These are phyloP conservation scores for Didymella sp. DNA, from an alignment of 2,329 filamentous ascomycete species.

Conservation along the genomic window DNA sequence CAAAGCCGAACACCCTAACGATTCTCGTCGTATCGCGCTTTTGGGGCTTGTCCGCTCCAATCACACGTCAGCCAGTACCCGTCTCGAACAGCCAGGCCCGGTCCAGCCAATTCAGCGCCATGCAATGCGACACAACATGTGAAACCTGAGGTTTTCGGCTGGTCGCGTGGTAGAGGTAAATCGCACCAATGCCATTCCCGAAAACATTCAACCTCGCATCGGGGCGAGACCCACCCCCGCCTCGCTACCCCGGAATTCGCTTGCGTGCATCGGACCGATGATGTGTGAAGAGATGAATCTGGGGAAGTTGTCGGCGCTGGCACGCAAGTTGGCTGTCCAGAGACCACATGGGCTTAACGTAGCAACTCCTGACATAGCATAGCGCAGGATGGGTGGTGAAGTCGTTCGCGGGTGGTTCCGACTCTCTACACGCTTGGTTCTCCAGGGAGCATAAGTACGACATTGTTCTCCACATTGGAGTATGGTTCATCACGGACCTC, in stretches of 20 bases:
- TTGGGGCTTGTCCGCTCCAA: slow-evolving; percentile 1
- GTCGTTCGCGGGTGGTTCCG: not conserved
- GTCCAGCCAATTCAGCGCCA: slow-evolving; percentile 10
- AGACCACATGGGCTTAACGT: slow-evolving; percentile 12
- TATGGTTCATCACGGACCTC: slow-evolving; percentile 11
- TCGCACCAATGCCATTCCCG: slow-evolving; percentile 2
- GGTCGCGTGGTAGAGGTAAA: not conserved
- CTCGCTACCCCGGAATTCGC: slow-evolving; percentile 12
- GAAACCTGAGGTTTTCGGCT: slow-evolving; percentile 6
- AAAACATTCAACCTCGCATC: not conserved
- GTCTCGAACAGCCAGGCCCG: not conserved
- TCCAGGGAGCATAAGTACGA: slow-evolving; percentile 17
- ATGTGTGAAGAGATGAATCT: slow-evolving; percentile 4
- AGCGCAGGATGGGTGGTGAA: slow-evolving; percentile 2
- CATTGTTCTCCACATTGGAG: slow-evolving; percentile 5
- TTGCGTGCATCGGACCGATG: slow-evolving; percentile 12
- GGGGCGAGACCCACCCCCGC: slow-evolving; percentile 12
- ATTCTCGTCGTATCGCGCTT: not conserved
- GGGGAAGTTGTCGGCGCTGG: not conserved
- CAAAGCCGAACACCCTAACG: slow-evolving; percentile 1
- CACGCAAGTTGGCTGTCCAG: not conserved
- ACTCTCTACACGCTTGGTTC: not conserved
- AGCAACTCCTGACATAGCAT: slow-evolving; percentile 3
- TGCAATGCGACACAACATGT: not conserved
- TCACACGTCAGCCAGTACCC: not conserved